Conservation (phyloP, 2,329 filamentous ascomycete species). For the Penicillium sumatraense region DNA sequence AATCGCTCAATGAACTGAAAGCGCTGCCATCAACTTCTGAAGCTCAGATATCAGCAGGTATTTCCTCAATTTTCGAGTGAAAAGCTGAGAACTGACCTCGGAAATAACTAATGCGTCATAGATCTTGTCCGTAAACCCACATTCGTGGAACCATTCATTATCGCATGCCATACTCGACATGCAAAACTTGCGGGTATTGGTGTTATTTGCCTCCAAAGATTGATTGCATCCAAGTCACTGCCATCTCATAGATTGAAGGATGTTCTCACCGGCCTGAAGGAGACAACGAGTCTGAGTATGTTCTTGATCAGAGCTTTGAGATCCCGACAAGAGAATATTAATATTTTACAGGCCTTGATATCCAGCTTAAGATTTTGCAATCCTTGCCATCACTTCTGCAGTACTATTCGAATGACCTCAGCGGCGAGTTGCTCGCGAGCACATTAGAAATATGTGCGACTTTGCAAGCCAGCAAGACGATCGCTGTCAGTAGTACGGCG, state of each 20-base stretch:
- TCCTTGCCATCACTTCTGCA: constrained; percentile 86
- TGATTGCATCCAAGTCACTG: constrained; percentile 81
- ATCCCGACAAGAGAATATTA: constrained; percentile 22
- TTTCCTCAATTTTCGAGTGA: constrained; percentile 18
- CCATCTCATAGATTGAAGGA: constrained; percentile 80
- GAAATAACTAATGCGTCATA: constrained; percentile 45
- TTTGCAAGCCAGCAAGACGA: constrained; percentile 87
- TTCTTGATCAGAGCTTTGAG: neutral
- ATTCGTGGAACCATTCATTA: constrained; percentile 91
- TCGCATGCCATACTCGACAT: constrained; percentile 90
- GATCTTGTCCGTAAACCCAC: constrained; percentile 80
- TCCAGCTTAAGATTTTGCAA: constrained; percentile 94
- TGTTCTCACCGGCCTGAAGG: constrained; percentile 83
- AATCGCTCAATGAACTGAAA: constrained; percentile 88
- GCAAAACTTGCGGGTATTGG: constrained; percentile 86
- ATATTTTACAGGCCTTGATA: constrained; percentile 66
- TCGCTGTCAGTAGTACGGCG: constrained; percentile 92
- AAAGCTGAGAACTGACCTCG: neutral
- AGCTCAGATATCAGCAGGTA: constrained; percentile 73
- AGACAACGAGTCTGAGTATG: constrained; percentile 74
- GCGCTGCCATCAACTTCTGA: constrained; percentile 74
- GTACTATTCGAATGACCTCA: constrained; percentile 82
- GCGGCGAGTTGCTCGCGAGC: constrained; percentile 78
- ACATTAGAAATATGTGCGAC: constrained; percentile 90
- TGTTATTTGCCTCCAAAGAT: constrained; percentile 83